Base-by-base conservation (phyloP, 129 eudicot genomes). In the Ambrosia trifida region DNA sequence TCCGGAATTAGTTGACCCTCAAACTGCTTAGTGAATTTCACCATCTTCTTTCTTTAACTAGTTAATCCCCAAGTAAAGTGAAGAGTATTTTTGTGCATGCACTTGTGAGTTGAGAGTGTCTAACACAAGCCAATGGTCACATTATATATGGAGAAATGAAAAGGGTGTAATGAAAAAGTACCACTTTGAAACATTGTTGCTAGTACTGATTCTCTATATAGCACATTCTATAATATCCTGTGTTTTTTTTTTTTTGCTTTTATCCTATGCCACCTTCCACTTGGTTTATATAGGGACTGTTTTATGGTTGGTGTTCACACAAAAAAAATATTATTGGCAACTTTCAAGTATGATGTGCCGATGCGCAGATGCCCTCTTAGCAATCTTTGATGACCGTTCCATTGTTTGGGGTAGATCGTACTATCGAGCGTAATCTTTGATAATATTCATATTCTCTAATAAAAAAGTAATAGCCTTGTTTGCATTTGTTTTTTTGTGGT, bases 1-100 rank as follows among this genome's bases (percentile, higher is more conserved):
- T 91, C 97, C 0, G 97, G 97, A 61, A 91, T 85, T 18, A 91
- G 81, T 66, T 91, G 95, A 18, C 86, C 89, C 81, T 91, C 97
- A 76, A 87, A 91, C 66, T 91, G 95, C 78, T 91, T 91, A 11
- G 95, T 87, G 80, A 91, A 91, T 74, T 91, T 91, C 81, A 91
- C 91, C 97, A 91, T 91, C 60, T 72, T 33, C 44, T 68, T 56
- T 69, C 41, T 56, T n/a, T 28, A 18, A 51, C 18, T 30, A 18
- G 17, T 40, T 50, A 17, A 31, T 16, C 44, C 11, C 14, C n/a
- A 20, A 7, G 13, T 28, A 24, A 24, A 33, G 65, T 31, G 64
- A 24, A 59, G 28, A 51, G 35, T 75, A 32, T 30, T 56, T 43
- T 35, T 7, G 43, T 40, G 64, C 35, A 73, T 57, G 73, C 64